Conservation (phyloP, 768 basidiomycete genomes). For the Rhizopogon vinicolor region DNA sequence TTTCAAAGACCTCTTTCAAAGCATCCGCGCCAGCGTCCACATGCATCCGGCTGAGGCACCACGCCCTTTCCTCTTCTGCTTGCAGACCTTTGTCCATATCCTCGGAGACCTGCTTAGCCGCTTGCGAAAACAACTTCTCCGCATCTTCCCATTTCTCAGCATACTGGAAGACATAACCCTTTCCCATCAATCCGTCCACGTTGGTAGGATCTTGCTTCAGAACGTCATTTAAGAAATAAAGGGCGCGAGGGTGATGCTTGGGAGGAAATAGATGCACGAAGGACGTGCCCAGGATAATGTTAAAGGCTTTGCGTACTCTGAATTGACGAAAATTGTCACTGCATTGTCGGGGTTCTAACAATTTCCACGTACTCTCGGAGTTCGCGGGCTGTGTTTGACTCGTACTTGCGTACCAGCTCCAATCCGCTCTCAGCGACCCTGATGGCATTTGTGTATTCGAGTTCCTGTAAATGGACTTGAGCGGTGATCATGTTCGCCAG, state of each 20-base stretch:
- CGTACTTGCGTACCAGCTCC: slow-evolving; percentile 45
- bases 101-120: slow-evolving; percentile 43
- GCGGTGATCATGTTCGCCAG: slow-evolving; percentile 63
- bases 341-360: background rate
- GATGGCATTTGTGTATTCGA: slow-evolving; percentile 72
- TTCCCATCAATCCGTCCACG: slow-evolving; percentile 62
- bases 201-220: slow-evolving; percentile 61
- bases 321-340: background rate
- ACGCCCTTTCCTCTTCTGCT: slow-evolving; percentile 78
- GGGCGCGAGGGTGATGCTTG: slow-evolving; percentile 81
- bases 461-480: slow-evolving; percentile 60
- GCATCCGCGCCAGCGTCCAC: slow-evolving; percentile 41
- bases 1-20: slow-evolving; percentile 44
- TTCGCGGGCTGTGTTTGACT: slow-evolving; percentile 52
- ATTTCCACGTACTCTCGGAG: slow-evolving; percentile 39
- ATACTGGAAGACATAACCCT: slow-evolving; percentile 68
- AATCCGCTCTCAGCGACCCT: slow-evolving; percentile 70
- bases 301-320: slow-evolving; percentile 65
- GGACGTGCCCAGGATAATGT: slow-evolving; percentile 66
- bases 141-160: slow-evolving; percentile 68
- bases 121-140: slow-evolving; percentile 52
- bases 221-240: slow-evolving; percentile 68
- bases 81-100: slow-evolving; percentile 47
- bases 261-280: slow-evolving; percentile 86
- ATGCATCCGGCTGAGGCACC: slow-evolving; percentile 65